Evolutionary conservation across 1,139 yeast species (phyloP).

Genomic region (Magnusiomyces ingens): DNA sequence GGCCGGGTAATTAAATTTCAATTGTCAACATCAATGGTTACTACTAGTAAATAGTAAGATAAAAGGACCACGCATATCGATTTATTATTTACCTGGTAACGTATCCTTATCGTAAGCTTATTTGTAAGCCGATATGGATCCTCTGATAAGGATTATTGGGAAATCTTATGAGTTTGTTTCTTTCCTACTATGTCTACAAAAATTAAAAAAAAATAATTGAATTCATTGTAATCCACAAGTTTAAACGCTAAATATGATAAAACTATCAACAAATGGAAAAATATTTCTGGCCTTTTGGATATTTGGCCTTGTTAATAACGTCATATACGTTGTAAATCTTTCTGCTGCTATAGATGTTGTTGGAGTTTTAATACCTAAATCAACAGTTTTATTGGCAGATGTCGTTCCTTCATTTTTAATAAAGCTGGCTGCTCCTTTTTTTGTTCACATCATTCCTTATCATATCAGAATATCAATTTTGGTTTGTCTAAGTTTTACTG

Average conservation of each 20-base stretch:
- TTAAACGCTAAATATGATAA: slow-evolving; percentile 1
- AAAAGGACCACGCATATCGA: too few species aligned
- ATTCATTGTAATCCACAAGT: too few species aligned
- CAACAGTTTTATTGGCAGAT: slow-evolving; percentile 77
- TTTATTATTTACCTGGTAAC: too few species aligned
- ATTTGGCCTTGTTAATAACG: slow-evolving; percentile 82
- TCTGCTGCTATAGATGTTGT: slow-evolving; percentile 91
- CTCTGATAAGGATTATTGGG: too few species aligned
- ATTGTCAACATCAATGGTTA: too few species aligned
- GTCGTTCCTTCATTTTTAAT: slow-evolving; percentile 73
- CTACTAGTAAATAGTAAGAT: too few species aligned
- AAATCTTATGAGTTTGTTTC: too few species aligned
- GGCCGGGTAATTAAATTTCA: too few species aligned
- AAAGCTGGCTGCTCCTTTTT: slow-evolving; percentile 73
- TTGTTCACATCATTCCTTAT: slow-evolving; percentile 62
- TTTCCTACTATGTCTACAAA: too few species aligned
- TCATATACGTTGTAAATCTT: slow-evolving; percentile 81
- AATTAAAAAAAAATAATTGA: too few species aligned
- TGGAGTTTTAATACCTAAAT: slow-evolving; percentile 77
- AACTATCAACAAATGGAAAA: slow-evolving; percentile 1
- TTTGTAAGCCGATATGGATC: too few species aligned
- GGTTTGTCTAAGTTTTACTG: slow-evolving; percentile 56
- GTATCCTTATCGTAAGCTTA: too few species aligned
- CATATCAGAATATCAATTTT: slow-evolving; percentile 32
- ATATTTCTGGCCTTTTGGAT: slow-evolving; percentile 52